These are phyloP conservation scores for Stentor coeruleus DNA, from an alignment of 73 alveolate genomes.

Conservation along the genomic window DNA sequence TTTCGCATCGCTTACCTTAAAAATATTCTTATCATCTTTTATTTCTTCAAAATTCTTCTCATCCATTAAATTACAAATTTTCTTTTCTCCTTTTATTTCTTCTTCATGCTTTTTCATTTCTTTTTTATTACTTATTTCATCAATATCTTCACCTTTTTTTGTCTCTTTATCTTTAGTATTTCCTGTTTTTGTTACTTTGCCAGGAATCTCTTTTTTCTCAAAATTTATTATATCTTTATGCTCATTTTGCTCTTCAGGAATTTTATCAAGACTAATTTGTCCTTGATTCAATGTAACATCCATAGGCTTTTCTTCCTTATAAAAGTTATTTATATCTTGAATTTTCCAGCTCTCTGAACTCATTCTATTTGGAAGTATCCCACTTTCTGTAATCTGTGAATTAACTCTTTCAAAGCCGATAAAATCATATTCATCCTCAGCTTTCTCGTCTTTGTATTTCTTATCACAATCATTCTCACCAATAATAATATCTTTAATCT, in stretches of 20 bases:
- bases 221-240: conserved; percentile 68
- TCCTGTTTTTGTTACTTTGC: background rate
- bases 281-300: background rate
- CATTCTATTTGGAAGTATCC: background rate
- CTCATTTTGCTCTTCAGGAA: conserved; percentile 36
- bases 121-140: no score
- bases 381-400: background rate
- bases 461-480: no score
- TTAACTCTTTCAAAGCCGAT: conserved; percentile 8
- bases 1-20: background rate
- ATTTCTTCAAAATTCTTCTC: background rate
- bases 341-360: background rate
- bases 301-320: background rate
- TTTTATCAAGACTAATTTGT: background rate
- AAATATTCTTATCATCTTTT: no score
- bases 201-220: conserved; percentile 30
- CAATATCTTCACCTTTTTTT: background rate
- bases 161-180: background rate
- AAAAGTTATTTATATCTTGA: background rate
- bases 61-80: background rate
- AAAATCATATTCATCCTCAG: background rate
- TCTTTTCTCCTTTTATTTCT: background rate
- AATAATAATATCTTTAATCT: no score
- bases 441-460: no score
- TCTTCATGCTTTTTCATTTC: background rate